Percentiles rank a stretch among this genome's conserved stretches.
These are phyloP conservation scores for Alternaria sp. DNA, from an alignment of 2,329 filamentous ascomycete genomes.

Conservation along the genomic window DNA sequence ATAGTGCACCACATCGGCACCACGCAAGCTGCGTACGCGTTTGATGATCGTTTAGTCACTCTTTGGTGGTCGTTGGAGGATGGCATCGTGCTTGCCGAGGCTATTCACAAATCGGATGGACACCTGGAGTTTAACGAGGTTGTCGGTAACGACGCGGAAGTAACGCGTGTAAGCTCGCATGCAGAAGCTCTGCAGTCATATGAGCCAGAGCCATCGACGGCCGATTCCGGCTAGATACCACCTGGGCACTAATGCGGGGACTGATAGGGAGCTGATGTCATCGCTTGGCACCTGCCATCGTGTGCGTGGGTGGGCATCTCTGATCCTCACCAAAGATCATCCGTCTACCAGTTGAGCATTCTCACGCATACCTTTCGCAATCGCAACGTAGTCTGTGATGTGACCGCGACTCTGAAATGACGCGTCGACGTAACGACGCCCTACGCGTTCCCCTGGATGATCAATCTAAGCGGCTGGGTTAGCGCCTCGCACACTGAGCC, in stretches of 20 bases:
- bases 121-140: background rate
- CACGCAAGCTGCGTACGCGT: constrained; percentile 15
- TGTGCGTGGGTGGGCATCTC: background rate
- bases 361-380: background rate
- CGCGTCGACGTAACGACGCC: background rate
- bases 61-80: constrained; percentile 29
- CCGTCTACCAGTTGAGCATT: background rate
- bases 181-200: background rate
- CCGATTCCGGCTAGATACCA: background rate
- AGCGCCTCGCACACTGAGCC: background rate
- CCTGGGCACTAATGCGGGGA: background rate
- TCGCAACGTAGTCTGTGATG: background rate
- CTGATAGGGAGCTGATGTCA: background rate
- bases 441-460: background rate
- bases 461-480: background rate
- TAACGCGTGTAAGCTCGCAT: background rate
- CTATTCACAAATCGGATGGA: background rate
- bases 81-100: constrained; percentile 17
- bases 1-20: background rate
- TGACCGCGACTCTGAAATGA: background rate
- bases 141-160: background rate
- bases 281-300: background rate
- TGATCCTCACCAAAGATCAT: background rate
- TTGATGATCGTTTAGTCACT: constrained; percentile 35
- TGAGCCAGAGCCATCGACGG: background rate